These are phyloP conservation scores for Sordariomycetes sp. DNA, from an alignment of 2,329 filamentous ascomycete species.

Conservation along the genomic window DNA sequence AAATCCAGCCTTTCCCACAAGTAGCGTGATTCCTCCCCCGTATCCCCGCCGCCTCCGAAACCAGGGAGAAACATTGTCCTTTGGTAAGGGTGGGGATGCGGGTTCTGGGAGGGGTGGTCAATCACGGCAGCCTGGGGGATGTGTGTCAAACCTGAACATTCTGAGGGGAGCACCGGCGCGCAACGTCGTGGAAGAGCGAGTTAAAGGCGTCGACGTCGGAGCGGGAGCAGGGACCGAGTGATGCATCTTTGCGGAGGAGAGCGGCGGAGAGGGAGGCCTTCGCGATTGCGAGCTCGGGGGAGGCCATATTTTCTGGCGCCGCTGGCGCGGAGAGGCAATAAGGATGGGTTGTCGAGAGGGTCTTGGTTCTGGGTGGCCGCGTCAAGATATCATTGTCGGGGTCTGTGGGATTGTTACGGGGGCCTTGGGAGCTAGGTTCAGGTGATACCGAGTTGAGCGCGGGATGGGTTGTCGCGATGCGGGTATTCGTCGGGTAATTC, in stretches of 20 bases:
- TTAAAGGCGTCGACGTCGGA: conserved; percentile 60
- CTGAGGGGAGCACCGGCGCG: conserved; percentile 59
- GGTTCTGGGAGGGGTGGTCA: too few species aligned
- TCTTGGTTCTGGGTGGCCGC: background rate
- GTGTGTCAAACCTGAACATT: conserved; percentile 75
- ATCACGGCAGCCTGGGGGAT: background rate
- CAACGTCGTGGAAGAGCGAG: conserved; percentile 46
- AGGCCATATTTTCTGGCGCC: conserved; percentile 35
- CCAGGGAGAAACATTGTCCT: conserved; percentile 9
- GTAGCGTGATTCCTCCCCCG: background rate
- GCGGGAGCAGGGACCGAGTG: conserved; percentile 48
- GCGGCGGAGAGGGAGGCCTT: conserved; percentile 67
- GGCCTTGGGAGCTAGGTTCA: background rate
- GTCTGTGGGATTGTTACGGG: background rate
- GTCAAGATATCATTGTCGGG: background rate
- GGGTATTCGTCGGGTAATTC: background rate
- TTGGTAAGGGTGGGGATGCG: background rate
- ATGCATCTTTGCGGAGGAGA: conserved; percentile 55
- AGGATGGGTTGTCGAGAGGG: background rate
- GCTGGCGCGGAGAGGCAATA: background rate
- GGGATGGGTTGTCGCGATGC: background rate
- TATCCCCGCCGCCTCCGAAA: background rate
- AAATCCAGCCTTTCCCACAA: background rate
- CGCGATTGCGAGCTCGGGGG: conserved; percentile 61
- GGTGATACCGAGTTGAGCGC: too few species aligned